A percentile compares a stretch with the other conserved stretches of the same genome.
Conservation (phyloP, 148 eudicot species). For the Polygonum maritimum region DNA sequence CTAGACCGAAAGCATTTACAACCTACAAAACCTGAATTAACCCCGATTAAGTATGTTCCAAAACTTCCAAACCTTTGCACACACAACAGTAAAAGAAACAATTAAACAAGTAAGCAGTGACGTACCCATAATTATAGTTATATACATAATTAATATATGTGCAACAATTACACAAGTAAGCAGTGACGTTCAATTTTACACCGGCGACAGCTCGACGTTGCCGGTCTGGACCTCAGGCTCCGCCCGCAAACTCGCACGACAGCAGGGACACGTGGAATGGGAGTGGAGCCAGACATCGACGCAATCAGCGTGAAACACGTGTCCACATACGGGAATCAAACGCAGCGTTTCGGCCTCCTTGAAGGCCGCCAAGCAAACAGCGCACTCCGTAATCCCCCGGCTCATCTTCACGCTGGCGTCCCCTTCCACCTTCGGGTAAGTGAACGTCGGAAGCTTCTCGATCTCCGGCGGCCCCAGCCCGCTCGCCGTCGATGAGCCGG, state of each 20-base stretch:
- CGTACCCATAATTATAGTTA: no score
- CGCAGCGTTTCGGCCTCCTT: constrained; percentile 33
- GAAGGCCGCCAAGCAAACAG: constrained; percentile 41
- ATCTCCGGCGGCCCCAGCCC: constrained; percentile 8
- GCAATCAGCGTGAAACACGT: constrained; percentile 54
- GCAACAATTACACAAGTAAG: no score
- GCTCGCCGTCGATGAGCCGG: not conserved
- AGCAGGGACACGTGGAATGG: constrained; percentile 48
- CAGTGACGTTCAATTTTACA: not conserved
- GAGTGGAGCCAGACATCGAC: constrained; percentile 44
- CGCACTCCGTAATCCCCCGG: constrained; percentile 23
- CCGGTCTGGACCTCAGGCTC: not conserved
- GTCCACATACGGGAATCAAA: constrained; percentile 41
- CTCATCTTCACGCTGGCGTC: not conserved
- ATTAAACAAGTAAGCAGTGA: no score
- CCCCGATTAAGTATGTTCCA: no score
- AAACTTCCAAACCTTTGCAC: no score
- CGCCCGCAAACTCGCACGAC: constrained; percentile 22
- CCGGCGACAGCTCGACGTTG: not conserved
- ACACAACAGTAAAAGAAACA: no score
- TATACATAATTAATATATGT: no score
- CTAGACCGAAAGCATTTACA: no score
- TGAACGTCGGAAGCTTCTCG: not conserved
- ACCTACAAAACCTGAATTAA: no score
- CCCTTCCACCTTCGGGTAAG: not conserved